Base-by-base conservation (phyloP, 192 early-diverging fungal species). In the Coemansia nantahalensis region DNA sequence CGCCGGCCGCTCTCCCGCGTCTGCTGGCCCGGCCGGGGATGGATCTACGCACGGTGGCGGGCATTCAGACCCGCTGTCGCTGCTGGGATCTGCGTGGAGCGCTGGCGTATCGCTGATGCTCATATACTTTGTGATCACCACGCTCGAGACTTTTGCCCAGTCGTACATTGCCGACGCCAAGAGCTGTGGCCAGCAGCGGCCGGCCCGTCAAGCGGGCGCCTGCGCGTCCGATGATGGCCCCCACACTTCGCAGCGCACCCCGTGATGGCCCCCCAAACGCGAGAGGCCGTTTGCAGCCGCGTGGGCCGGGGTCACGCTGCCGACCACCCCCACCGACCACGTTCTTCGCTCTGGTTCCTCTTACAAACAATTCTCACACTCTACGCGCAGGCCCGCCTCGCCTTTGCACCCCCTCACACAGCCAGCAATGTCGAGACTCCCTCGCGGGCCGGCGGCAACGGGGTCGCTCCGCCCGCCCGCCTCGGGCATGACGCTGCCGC, bases 71-170 rank as follows among this genome's bases (percentile, higher is more conserved):
- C 59, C 76, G 46, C 63, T 80, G 15, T 85, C 67, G 58, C 55
- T 89, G 54, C 46, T 87, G 38, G 79, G 79, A 5, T 62, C 76
- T 0, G 68, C 80, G 24, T 97, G 93, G 93, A 94, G 94, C 60
- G 69, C 76, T 2, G 59, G 95, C 33, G 73, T 95, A 13, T 72
- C 80, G 12, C 55, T 82, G 14, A 97, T 91, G 92, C 81, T 95
- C 26, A 68, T 79, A 0, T 95, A 93, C 73, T 97, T 94, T 82
- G 66, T 82, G 5, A 50, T 91, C 10, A 89, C 86, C 45, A 86
- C 90, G 22, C 77, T 94, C 14, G 92, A 95, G 65, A 73, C 92
- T 0, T 77, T 93, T 55, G 93, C 93, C 2, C 67, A 90, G 43
- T 75, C 87, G 30, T 83, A 90, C 55, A 63, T 92, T 23, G 79